A percentile compares a stretch with the other conserved stretches of the same genome.
Evolutionary conservation across 805 yeast genomes (phyloP).

Genomic region (Kregervanrija pseudodelftensis): DNA sequence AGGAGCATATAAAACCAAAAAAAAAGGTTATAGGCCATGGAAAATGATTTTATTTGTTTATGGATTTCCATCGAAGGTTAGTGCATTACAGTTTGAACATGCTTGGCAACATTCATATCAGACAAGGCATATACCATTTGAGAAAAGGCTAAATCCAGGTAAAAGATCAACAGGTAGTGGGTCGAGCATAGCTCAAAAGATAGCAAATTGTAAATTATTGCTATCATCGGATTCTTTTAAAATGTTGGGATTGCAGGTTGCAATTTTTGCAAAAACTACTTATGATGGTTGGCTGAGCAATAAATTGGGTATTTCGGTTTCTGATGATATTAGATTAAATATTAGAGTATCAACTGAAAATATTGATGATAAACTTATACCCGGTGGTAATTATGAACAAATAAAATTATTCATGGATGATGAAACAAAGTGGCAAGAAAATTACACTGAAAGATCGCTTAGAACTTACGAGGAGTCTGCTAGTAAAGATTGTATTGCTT

Average conservation of each 20-base stretch:
- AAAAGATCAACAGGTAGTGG: constrained; percentile 28
- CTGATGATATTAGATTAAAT: constrained; percentile 17
- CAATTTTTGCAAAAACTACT: constrained; percentile 33
- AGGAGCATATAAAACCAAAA: constrained; percentile 66
- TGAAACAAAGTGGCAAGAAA: constrained; percentile 7
- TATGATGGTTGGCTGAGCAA: constrained; percentile 31
- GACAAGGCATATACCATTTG: constrained; percentile 49
- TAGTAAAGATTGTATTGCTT: constrained; percentile 10
- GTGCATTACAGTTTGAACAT: constrained; percentile 77
- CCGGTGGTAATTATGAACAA: constrained; percentile 27
- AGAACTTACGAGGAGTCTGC: constrained; percentile 5
- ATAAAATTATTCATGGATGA: constrained; percentile 15
- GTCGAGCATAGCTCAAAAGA: constrained; percentile 35
- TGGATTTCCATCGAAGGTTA: constrained; percentile 63
- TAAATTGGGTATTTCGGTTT: constrained; percentile 21
- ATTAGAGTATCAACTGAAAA: constrained; percentile 3
- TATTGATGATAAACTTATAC: constrained; percentile 6
- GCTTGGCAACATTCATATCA: constrained; percentile 73
- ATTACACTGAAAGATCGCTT: constrained; percentile 13
- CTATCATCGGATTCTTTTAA: constrained; percentile 37
- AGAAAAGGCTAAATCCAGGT: constrained; percentile 31
- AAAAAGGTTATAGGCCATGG: constrained; percentile 65
- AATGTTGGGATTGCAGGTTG: constrained; percentile 38
- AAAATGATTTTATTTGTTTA: constrained; percentile 53
- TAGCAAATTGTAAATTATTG: constrained; percentile 42